These are phyloP conservation scores for Heritiera fomes DNA, from an alignment of 345 rosid species.

Conservation along the genomic window DNA sequence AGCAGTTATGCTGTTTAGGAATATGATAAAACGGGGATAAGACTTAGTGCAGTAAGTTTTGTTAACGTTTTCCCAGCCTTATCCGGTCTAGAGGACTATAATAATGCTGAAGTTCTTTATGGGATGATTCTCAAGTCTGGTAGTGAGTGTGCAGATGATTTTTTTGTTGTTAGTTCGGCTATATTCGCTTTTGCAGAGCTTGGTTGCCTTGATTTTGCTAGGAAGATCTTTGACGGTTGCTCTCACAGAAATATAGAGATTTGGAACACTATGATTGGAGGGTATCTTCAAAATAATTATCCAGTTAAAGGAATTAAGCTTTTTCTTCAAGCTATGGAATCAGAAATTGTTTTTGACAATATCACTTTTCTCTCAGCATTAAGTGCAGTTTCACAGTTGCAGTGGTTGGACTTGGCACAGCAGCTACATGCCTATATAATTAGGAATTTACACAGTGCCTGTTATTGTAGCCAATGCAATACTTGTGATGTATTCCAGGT, in stretches of 20 bases:
- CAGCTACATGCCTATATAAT: slow-evolving; percentile 69
- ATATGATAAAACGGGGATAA: slow-evolving; percentile 67
- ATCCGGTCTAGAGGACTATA: slow-evolving; percentile 42
- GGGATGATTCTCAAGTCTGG: slow-evolving; percentile 72
- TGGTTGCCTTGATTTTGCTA: slow-evolving; percentile 55
- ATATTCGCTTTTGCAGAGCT: slow-evolving; percentile 71
- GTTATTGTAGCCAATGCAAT: slow-evolving; percentile 58
- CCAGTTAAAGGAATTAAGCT: slow-evolving; percentile 53
- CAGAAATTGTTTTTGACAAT: slow-evolving; percentile 54
- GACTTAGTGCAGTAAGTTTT: slow-evolving; percentile 72
- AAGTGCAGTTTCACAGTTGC: slow-evolving; percentile 71
- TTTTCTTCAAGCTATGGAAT: slow-evolving; percentile 55
- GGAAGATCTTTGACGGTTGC: slow-evolving; percentile 67
- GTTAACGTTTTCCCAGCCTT: slow-evolving; percentile 79
- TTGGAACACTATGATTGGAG: slow-evolving; percentile 85
- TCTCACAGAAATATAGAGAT: slow-evolving; percentile 63
- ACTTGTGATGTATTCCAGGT: slow-evolving; percentile 82
- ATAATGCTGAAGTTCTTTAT: slow-evolving; percentile 53
- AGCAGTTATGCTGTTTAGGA: slow-evolving; percentile 57
- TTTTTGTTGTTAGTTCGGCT: slow-evolving; percentile 73
- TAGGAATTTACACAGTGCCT: slow-evolving; percentile 54
- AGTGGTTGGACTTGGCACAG: slow-evolving; percentile 50
- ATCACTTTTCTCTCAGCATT: slow-evolving; percentile 65
- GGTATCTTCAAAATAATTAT: slow-evolving; percentile 55
- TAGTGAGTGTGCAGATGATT: slow-evolving; percentile 56